Conservation (phyloP, 1,284 basidiomycete species). For the Pascua sp. region DNA sequence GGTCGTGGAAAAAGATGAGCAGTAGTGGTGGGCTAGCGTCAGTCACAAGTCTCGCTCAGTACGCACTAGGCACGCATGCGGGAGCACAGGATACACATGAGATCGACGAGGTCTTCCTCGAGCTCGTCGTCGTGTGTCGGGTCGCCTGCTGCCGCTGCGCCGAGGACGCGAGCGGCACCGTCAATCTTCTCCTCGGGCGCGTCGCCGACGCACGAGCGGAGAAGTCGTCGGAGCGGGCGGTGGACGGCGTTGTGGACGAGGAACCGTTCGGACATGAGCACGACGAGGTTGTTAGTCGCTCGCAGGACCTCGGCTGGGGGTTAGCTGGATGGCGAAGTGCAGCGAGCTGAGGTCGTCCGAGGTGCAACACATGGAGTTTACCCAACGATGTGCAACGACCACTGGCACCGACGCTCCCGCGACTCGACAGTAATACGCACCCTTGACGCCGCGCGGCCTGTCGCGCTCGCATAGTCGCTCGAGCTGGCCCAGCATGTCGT, state of each 20-base stretch:
- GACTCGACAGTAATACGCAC: constrained; percentile 19
- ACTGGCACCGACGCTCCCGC: no score
- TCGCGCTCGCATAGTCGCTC: constrained; percentile 79
- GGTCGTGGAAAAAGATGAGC: constrained; percentile 94
- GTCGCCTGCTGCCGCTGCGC: constrained; percentile 65
- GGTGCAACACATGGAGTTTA: no score
- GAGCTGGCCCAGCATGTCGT: constrained; percentile 78
- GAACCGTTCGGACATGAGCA: constrained; percentile 83
- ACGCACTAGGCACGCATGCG: constrained; percentile 72
- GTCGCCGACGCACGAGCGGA: constrained; percentile 84
- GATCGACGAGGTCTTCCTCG: constrained; percentile 68
- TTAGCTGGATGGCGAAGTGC: background rate
- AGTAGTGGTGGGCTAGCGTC: constrained; percentile 66
- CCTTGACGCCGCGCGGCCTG: constrained; percentile 75
- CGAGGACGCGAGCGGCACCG: constrained; percentile 66
- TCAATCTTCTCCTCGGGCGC: constrained; percentile 78
- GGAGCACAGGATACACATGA: constrained; percentile 85
- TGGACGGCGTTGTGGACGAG: constrained; percentile 86
- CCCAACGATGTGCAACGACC: no score
- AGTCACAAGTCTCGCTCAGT: background rate
- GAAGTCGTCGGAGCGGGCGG: constrained; percentile 77
- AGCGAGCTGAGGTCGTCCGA: no score
- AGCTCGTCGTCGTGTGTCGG: constrained; percentile 24
- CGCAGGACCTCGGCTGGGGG: constrained; percentile 67
- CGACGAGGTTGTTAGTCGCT: constrained; percentile 80